Conservation (phyloP, 345 rosid genomes). For the Eucalyptus tenuipes region DNA sequence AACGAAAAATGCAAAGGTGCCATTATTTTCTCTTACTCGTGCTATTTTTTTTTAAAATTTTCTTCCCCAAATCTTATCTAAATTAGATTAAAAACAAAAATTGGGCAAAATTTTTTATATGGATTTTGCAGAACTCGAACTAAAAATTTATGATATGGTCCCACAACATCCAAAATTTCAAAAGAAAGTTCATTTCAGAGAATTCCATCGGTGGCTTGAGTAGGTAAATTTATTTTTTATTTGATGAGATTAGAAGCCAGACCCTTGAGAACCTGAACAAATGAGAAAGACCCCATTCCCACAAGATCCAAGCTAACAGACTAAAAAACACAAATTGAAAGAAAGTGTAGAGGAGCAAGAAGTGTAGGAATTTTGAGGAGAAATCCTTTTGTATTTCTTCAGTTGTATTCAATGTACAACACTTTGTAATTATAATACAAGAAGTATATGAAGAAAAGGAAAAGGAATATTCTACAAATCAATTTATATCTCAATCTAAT, state of each 20-base stretch:
- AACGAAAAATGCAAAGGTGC: accelerated
- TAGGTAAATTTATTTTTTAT: not conserved
- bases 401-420: too few relatives aligned
- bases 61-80: not conserved
- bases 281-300: not conserved
- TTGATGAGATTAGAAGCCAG: not conserved
- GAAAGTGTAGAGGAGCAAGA: too few relatives aligned
- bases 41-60: too few relatives aligned
- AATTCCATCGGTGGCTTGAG: not conserved
- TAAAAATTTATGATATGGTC: not conserved
- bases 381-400: too few relatives aligned
- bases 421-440: too few relatives aligned
- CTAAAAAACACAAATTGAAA: too few relatives aligned
- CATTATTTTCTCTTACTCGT: not conserved
- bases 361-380: too few relatives aligned
- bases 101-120: not conserved
- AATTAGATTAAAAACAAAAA: not conserved
- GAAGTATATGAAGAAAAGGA: too few relatives aligned
- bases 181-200: not conserved
- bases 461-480: too few relatives aligned
- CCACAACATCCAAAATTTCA: not conserved
- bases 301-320: not conserved
- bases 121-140: not conserved
- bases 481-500: too few relatives aligned
- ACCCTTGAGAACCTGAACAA: not conserved